These are phyloP conservation scores for Apiospora malaysiana DNA, from an alignment of 2,329 filamentous ascomycete genomes.

Conservation along the genomic window DNA sequence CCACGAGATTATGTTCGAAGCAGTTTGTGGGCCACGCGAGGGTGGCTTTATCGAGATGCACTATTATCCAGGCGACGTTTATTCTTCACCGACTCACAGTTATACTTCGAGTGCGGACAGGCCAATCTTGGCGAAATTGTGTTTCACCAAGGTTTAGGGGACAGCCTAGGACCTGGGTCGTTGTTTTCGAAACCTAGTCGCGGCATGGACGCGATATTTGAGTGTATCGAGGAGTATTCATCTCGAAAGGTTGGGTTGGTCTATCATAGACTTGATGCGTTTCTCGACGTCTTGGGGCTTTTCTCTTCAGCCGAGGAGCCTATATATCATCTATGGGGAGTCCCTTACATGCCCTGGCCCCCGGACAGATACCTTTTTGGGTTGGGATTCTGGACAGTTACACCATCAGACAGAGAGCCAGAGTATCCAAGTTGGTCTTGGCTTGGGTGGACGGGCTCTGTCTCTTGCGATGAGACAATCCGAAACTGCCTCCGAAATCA, in stretches of 20 bases:
- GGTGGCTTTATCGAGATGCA: constrained; percentile 49
- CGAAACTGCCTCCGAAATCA: no score
- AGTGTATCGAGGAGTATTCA: not conserved
- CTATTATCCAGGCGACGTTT: constrained; percentile 44
- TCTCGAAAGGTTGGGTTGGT: not conserved
- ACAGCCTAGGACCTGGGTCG: no score
- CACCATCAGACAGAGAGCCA: not conserved
- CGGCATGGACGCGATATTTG: not conserved
- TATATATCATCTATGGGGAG: not conserved
- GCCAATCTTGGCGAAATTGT: no score
- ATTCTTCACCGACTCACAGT: constrained; percentile 46
- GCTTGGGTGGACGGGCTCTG: constrained; percentile 3
- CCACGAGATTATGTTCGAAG: not conserved
- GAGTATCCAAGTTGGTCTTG: not conserved
- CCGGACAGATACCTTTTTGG: no score
- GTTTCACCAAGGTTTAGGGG: no score
- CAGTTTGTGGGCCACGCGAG: constrained; percentile 43
- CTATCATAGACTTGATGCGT: not conserved
- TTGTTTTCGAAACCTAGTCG: not conserved
- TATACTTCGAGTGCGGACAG: constrained; percentile 50
- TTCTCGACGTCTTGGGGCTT: not conserved
- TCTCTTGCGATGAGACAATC: no score
- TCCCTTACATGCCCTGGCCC: no score
- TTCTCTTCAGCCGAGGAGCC: not conserved
- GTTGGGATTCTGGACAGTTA: not conserved